These are phyloP conservation scores for Jackrogersella multiformis DNA, from an alignment of 495 filamentous ascomycete species.

Conservation along the genomic window DNA sequence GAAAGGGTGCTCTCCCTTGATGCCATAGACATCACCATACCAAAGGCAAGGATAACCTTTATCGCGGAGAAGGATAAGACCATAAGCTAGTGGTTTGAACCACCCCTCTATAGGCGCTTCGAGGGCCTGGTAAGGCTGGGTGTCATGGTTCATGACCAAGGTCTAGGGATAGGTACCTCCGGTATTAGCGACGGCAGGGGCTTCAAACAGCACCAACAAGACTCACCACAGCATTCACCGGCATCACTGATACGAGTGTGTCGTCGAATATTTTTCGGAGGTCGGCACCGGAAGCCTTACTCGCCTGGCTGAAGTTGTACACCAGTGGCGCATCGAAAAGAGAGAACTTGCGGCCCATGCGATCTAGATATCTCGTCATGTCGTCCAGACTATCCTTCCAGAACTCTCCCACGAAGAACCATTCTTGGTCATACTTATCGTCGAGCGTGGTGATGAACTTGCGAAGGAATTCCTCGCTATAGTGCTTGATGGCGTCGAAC, in stretches of 20 bases:
- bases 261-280: not conserved
- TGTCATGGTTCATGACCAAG: not conserved
- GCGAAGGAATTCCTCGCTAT: constrained; percentile 1
- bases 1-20: not conserved
- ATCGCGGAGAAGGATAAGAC: not conserved
- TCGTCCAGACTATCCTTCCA: constrained; percentile 4
- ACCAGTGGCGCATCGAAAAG: constrained; percentile 7
- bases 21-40: not conserved
- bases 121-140: constrained; percentile 1
- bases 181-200: not conserved
- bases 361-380: not conserved
- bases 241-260: not conserved
- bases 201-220: no score
- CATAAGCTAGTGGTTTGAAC: not conserved
- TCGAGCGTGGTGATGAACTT: constrained; percentile 2
- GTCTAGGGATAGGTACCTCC: not conserved
- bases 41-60: not conserved
- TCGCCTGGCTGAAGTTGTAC: not conserved
- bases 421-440: not conserved
- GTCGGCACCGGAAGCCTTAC: not conserved
- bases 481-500: constrained; percentile 1
- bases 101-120: constrained; percentile 1
- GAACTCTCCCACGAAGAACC: constrained; percentile 2
- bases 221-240: not conserved
- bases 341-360: not conserved